phyloP scores from a whole-genome alignment of 1,139 yeast genomes.

The Debaryomyces fabryi region DNA sequence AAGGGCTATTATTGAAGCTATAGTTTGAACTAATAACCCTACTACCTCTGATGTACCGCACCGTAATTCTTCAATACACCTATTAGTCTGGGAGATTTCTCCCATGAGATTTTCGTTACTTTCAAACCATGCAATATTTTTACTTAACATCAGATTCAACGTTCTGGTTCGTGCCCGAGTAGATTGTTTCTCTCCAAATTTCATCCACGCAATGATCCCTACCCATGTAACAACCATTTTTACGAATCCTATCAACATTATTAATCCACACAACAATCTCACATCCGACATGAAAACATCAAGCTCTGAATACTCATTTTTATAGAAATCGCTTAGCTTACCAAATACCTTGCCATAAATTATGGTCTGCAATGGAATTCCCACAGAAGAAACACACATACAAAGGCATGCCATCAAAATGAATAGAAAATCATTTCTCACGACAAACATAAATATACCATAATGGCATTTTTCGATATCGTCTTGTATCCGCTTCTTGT shows the following conservation, averaged over 20 bases:
- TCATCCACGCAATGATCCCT: slow-evolving; percentile 65
- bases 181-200: slow-evolving; percentile 74
- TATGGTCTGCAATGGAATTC: slow-evolving; percentile 65
- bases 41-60: slow-evolving; percentile 69
- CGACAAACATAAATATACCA: slow-evolving; percentile 31
- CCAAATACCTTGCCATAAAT: slow-evolving; percentile 68
- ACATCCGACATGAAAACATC: slow-evolving; percentile 46
- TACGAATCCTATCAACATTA: slow-evolving; percentile 60
- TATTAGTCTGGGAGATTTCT: slow-evolving; percentile 61
- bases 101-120: slow-evolving; percentile 57
- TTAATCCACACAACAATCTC: slow-evolving; percentile 51
- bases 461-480: background rate
- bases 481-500: background rate
- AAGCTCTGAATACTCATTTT: slow-evolving; percentile 27
- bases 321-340: slow-evolving; percentile 43
- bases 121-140: slow-evolving; percentile 64
- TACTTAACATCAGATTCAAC: slow-evolving; percentile 37
- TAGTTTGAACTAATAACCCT: slow-evolving; percentile 56
- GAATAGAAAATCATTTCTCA: slow-evolving; percentile 25
- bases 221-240: slow-evolving; percentile 56
- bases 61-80: slow-evolving; percentile 80
- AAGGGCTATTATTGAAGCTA: slow-evolving; percentile 56
- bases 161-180: slow-evolving; percentile 53
- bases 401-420: slow-evolving; percentile 25
- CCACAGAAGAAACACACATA: slow-evolving; percentile 46